phyloP scores from a whole-genome alignment of 768 basidiomycete genomes.

The Russula virescens region DNA sequence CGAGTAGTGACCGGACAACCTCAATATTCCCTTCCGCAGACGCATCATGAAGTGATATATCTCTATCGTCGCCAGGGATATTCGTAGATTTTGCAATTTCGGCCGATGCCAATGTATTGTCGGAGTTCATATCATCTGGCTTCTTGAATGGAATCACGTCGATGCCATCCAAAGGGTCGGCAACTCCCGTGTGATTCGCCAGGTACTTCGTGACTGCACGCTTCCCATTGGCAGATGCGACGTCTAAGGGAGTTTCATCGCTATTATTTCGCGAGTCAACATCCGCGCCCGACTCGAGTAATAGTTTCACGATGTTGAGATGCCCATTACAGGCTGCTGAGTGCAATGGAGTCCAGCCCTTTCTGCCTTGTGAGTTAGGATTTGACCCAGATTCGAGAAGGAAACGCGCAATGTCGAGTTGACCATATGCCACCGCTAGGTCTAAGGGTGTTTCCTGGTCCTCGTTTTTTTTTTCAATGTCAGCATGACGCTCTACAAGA shows the following conservation, averaged over 20 bases:
- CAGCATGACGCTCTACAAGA: background rate
- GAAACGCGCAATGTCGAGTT: background rate
- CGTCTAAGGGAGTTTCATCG: background rate
- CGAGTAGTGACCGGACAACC: background rate
- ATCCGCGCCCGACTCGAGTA: background rate
- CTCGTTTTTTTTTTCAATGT: background rate
- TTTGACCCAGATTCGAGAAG: background rate
- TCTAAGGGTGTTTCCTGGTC: background rate
- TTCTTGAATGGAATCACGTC: background rate
- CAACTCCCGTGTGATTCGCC: background rate
- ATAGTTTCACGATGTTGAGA: background rate
- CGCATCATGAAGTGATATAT: background rate
- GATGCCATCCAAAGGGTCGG: background rate
- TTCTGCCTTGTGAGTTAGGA: background rate
- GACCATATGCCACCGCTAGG: background rate
- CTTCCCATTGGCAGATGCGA: background rate
- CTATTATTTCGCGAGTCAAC: background rate
- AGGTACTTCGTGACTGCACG: background rate
- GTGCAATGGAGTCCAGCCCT: background rate
- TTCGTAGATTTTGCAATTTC: rapidly evolving
- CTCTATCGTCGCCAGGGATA: no score
- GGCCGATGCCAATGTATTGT: no score
- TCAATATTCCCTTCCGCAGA: background rate
- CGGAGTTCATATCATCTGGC: no score
- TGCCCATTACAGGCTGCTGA: background rate